Percentiles rank a stretch among this genome's conserved stretches.
phyloP scores from a whole-genome alignment of 176 grass and related monocot species.

The Phyllostachys edulis region DNA sequence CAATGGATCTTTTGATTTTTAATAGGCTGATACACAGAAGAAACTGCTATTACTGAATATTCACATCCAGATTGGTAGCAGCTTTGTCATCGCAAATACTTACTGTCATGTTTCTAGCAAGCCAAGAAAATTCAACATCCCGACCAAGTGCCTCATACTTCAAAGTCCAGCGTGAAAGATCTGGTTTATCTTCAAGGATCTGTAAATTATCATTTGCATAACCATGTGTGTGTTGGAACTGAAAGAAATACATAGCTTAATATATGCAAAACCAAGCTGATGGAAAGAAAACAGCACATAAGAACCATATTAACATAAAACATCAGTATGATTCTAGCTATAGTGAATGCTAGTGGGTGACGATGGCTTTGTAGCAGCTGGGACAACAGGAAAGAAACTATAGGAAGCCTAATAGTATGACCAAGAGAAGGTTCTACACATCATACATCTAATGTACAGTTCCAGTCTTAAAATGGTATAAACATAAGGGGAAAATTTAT shows the following conservation, averaged over 20 bases:
- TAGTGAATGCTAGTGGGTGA: background rate
- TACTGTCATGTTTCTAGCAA: slow-evolving; percentile 84
- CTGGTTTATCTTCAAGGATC: slow-evolving; percentile 86
- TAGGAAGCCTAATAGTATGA: background rate
- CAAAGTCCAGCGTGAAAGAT: slow-evolving; percentile 78
- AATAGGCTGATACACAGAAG: slow-evolving; percentile 61
- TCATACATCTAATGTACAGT: background rate
- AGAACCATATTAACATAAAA: background rate
- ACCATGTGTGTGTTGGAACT: background rate
- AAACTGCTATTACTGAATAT: slow-evolving; percentile 20
- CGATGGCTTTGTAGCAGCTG: background rate
- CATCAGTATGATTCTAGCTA: background rate
- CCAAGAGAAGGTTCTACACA: slow-evolving; percentile 10
- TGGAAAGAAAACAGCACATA: background rate
- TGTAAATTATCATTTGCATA: slow-evolving; percentile 36
- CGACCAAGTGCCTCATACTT: slow-evolving; percentile 83
- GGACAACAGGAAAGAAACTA: background rate
- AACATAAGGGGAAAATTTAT: background rate
- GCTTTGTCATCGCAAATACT: slow-evolving; percentile 10
- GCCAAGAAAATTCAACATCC: slow-evolving; percentile 91
- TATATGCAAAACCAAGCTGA: slow-evolving; percentile 12
- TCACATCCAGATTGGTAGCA: background rate
- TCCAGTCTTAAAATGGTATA: background rate
- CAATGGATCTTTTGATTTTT: slow-evolving; percentile 99
- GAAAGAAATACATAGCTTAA: background rate